Evolutionary conservation across 2,329 filamentous ascomycete genomes (phyloP).

Genomic region (Aspergillus ochraceoroseus): DNA sequence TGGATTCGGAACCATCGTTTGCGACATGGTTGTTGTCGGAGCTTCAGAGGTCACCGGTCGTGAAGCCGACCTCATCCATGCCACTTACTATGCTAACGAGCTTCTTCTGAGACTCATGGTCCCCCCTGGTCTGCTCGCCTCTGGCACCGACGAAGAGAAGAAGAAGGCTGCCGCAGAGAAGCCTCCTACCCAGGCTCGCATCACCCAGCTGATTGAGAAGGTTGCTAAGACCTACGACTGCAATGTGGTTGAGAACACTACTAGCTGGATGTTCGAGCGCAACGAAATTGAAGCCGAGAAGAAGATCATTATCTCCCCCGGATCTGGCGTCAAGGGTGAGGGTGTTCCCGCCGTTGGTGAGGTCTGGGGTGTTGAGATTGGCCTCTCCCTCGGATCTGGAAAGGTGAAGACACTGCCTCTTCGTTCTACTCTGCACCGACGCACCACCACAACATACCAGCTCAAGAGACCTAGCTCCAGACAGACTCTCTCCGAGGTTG

Average conservation of each 20-base stretch:
- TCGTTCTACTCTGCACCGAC: slow-evolving; percentile 85
- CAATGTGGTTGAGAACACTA: slow-evolving; percentile 95
- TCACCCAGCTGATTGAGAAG: slow-evolving; percentile 84
- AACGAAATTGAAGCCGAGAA: slow-evolving; percentile 98
- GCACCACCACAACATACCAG: slow-evolving; percentile 84
- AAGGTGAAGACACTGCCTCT: slow-evolving; percentile 92
- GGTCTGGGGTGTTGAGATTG: slow-evolving; percentile 97
- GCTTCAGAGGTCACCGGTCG: slow-evolving; percentile 66
- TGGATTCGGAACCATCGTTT: slow-evolving; percentile 93
- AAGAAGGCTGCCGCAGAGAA: slow-evolving; percentile 81
- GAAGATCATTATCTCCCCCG: slow-evolving; percentile 86
- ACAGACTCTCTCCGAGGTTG: slow-evolving; percentile 86
- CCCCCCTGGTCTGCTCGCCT: slow-evolving; percentile 77
- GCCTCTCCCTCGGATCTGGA: slow-evolving; percentile 81
- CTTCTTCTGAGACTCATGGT: slow-evolving; percentile 85
- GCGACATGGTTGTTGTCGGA: slow-evolving; percentile 78
- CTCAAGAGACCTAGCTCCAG: slow-evolving; percentile 92
- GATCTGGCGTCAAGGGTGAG: slow-evolving; percentile 84
- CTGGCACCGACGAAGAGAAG: slow-evolving; percentile 90
- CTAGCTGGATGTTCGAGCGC: slow-evolving; percentile 90
- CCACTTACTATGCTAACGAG: slow-evolving; percentile 94
- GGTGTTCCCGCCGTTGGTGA: slow-evolving; percentile 83
- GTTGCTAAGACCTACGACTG: slow-evolving; percentile 85
- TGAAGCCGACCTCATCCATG: slow-evolving; percentile 79
- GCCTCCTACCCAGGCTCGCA: slow-evolving; percentile 77